Evolutionary conservation across 805 yeast genomes (phyloP).

Genomic region (Kodamaea laetipori): DNA sequence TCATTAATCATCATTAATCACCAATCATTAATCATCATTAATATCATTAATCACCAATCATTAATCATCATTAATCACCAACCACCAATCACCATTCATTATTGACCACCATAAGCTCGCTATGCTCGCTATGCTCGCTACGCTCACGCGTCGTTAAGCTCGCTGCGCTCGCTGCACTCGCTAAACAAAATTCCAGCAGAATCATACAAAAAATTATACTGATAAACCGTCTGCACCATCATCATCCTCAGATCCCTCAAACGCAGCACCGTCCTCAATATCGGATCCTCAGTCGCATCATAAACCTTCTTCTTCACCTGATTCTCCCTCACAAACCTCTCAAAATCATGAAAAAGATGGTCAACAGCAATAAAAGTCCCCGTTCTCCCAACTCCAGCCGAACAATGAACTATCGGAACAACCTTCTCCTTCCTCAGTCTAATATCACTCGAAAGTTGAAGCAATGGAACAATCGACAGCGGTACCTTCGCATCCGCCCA

Average conservation of each 20-base stretch:
- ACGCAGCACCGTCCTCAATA: conserved; percentile 28
- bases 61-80: no score
- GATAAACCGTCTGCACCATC: conserved; percentile 48
- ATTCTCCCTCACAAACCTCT: conserved; percentile 19
- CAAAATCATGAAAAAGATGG: conserved; percentile 32
- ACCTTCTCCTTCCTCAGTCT: conserved; percentile 13
- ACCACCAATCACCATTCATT: no score
- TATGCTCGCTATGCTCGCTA: no score
- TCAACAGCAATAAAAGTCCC: conserved; percentile 43
- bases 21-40: no score
- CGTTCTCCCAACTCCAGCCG: conserved; percentile 97
- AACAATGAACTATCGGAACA: conserved; percentile 62
- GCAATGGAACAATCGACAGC: conserved; percentile 31
- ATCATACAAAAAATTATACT: conserved; percentile 36
- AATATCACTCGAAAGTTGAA: conserved; percentile 23
- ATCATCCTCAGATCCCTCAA: conserved; percentile 39
- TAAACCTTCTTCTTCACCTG: conserved; percentile 9
- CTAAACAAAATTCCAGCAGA: conserved; percentile 4
- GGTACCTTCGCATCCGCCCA: conserved; percentile 52
- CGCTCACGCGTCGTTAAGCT: no score
- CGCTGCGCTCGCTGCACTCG: no score
- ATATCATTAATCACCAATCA: no score
- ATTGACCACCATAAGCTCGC: no score
- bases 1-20: no score
- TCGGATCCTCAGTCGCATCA: conserved; percentile 25